Base-by-base conservation (phyloP, 352 stramenopile genomes). In the Phytophthora constricta region DNA sequence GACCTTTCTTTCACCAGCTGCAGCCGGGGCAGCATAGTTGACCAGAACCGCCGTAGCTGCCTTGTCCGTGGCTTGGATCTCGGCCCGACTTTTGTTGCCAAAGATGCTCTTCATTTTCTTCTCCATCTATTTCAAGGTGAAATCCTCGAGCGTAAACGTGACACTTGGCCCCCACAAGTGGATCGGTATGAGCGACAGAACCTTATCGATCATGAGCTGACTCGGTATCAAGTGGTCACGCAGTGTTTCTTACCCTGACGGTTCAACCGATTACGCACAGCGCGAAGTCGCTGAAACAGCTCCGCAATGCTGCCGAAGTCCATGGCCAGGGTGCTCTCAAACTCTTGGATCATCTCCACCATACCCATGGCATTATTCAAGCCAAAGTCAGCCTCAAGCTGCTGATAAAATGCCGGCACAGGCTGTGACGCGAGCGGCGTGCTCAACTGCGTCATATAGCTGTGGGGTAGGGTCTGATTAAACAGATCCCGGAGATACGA, bases 391-490 rank as follows among this genome's bases (percentile, higher is more conserved):
- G 5, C 27, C 48, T 41, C 17, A 55, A 55, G 26, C 9, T 55
- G n/a, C n/a, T n/a, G n/a, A n/a, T n/a, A n/a, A n/a, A n/a, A n/a
- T n/a, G n/a, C n/a, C n/a, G n/a, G n/a, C n/a, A n/a, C n/a, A n/a
- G n/a, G n/a, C n/a, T n/a, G n/a, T n/a, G n/a, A n/a, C n/a, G n/a
- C n/a, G n/a, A n/a, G n/a, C n/a, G n/a, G n/a, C n/a, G n/a, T n/a
- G n/a, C n/a, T n/a, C n/a, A n/a, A n/a, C n/a, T 65, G 58, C 31
- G 8, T 51, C 47, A 58, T 41, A 31, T 41, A 65, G 34, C 26
- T 37, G 16, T 65, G 48, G 19, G 37, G 45, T 7, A 50, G 33
- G 10, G 57, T 64, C 46, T 64, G 33, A 7, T 51, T 51, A 45
- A 55, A 55, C 33, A 65, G 16, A 13, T 52, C 57, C n/a, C 34